Evolutionary conservation across 257 asterid species (phyloP).

Genomic region (Euphrasia confusa): DNA sequence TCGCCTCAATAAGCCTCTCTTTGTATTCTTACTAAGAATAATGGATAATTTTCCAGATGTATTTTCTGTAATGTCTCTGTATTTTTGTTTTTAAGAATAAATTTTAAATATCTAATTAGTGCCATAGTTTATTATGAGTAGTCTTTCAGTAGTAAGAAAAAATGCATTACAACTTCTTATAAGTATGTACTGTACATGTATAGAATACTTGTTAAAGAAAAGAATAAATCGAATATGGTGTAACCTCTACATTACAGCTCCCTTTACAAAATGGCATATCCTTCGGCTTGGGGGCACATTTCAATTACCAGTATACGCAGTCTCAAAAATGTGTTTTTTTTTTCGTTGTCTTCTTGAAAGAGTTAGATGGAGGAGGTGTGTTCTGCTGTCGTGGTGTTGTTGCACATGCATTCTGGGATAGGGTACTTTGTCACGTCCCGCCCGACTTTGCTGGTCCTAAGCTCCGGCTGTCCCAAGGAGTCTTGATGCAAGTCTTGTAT

Average conservation of each 20-base stretch:
- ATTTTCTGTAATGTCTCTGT: no score
- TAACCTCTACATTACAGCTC: not conserved
- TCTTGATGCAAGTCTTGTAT: conserved; percentile 55
- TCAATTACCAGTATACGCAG: not conserved
- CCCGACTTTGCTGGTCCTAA: conserved; percentile 56
- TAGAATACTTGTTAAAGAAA: conserved; percentile 10
- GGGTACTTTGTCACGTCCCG: conserved; percentile 87
- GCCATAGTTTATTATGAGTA: no score
- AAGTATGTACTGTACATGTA: no score
- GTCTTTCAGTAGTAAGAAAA: no score
- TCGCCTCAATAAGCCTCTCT: no score
- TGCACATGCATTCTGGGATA: conserved; percentile 86
- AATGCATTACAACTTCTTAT: no score
- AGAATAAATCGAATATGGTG: not conserved
- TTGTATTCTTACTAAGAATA: no score
- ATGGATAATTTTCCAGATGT: no score
- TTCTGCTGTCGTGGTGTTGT: conserved; percentile 23
- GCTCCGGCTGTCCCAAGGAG: conserved; percentile 76
- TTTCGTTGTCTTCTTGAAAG: not conserved
- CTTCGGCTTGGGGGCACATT: not conserved
- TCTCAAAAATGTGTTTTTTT: not conserved
- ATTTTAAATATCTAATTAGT: no score
- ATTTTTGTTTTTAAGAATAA: no score
- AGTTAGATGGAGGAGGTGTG: conserved; percentile 25
- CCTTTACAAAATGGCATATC: not conserved